phyloP scores from a whole-genome alignment of 225 moss, liverwort and hornwort species.

The Straminergon stramineum region DNA sequence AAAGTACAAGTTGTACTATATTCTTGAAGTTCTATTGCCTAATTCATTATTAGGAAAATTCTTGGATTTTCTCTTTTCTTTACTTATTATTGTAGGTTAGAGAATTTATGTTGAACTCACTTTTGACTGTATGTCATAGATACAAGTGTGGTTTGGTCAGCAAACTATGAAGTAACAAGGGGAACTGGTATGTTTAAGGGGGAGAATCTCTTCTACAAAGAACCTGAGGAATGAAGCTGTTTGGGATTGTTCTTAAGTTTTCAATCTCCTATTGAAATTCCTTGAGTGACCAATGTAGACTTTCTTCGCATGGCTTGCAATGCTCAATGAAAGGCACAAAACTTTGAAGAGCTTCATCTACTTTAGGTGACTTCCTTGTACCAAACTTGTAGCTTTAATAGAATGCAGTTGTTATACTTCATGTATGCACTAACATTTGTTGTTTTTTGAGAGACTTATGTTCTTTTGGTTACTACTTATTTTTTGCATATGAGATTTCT shows the following conservation, averaged over 20 bases:
- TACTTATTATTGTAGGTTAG: not conserved
- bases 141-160: slow-evolving; percentile 85
- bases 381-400: not conserved
- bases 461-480: not conserved
- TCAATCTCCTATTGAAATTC: slow-evolving; percentile 84
- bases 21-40: not conserved
- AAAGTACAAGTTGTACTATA: not conserved
- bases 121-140: not conserved
- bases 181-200: slow-evolving; percentile 77
- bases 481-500: not conserved
- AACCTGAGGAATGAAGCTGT: slow-evolving; percentile 82
- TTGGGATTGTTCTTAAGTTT: slow-evolving; percentile 79
- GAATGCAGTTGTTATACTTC: not conserved
- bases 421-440: not conserved
- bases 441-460: not conserved
- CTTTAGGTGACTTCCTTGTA: slow-evolving; percentile 47
- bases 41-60: not conserved
- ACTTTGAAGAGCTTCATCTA: slow-evolving; percentile 73
- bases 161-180: slow-evolving; percentile 68
- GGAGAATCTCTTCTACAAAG: slow-evolving; percentile 76
- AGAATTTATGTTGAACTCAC: not conserved
- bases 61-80: not conserved
- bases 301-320: slow-evolving; percentile 96
- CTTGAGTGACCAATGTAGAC: slow-evolving; percentile 96
- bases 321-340: slow-evolving; percentile 60